Conservation (phyloP, 2,329 filamentous ascomycete genomes). For the Ramularia collo-cygni region DNA sequence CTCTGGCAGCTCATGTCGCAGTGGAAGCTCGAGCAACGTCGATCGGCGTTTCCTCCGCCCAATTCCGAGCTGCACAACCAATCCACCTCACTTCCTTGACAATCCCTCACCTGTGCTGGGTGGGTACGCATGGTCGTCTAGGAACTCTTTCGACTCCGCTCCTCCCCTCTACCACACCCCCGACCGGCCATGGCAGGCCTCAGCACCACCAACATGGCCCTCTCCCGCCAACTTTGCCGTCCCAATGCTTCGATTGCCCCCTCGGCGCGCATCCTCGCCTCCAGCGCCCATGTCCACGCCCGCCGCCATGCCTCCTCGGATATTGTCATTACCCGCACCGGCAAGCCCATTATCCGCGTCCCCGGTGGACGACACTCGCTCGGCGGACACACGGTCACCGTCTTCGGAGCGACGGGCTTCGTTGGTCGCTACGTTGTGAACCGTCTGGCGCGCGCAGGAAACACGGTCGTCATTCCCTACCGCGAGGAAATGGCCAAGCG, state of each 20-base stretch:
- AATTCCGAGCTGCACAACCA: background rate
- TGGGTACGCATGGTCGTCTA: conserved; percentile 13
- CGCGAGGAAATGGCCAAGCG: conserved; percentile 97
- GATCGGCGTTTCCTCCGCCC: too few species aligned
- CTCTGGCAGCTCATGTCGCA: too few species aligned
- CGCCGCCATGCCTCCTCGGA: conserved; percentile 58
- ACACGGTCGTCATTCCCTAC: conserved; percentile 86
- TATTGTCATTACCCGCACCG: conserved; percentile 87
- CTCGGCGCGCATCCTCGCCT: background rate
- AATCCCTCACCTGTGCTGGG: conserved; percentile 1
- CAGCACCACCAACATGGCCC: conserved; percentile 25
- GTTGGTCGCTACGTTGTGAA: conserved; percentile 97
- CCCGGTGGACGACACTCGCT: conserved; percentile 66
- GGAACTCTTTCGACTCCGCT: conserved; percentile 5
- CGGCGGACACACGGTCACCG: conserved; percentile 85
- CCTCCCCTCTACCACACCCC: conserved; percentile 13
- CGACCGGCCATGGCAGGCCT: conserved; percentile 26
- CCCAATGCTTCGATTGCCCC: conserved; percentile 20
- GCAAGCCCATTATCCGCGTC: conserved; percentile 85
- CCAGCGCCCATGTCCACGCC: conserved; percentile 2
- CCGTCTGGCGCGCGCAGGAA: conserved; percentile 85
- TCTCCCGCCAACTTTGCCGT: conserved; percentile 30
- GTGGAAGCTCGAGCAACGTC: too few species aligned
- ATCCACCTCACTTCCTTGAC: background rate
- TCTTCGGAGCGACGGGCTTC: conserved; percentile 95